Evolutionary conservation across 1,139 yeast species (phyloP).

Genomic region (Debaryomyces sp.): DNA sequence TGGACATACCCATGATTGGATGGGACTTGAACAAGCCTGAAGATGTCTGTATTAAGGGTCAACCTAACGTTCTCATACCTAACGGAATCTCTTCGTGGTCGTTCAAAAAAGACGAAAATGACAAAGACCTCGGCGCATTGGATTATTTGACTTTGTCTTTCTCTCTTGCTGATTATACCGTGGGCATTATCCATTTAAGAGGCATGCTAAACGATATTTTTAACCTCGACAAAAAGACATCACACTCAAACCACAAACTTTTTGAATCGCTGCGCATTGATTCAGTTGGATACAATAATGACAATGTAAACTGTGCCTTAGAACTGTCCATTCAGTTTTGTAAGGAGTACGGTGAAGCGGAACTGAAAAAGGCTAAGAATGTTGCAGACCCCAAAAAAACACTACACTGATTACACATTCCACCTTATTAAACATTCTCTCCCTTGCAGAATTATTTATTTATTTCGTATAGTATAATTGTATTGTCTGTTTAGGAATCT

Average conservation of each 20-base stretch:
- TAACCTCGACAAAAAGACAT: constrained; percentile 14
- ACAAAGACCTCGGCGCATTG: constrained; percentile 17
- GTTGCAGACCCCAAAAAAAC: background rate
- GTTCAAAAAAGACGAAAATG: constrained; percentile 9
- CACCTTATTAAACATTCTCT: background rate
- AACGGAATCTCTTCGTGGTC: constrained; percentile 42
- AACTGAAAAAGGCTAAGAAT: constrained; percentile 3
- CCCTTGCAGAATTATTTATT: background rate
- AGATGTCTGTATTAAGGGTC: constrained; percentile 28
- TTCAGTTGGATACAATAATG: constrained; percentile 23
- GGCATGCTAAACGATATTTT: constrained; percentile 28
- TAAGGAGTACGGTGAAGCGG: constrained; percentile 24
- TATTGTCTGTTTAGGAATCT: background rate
- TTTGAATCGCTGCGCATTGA: constrained; percentile 16
- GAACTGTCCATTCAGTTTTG: constrained; percentile 32
- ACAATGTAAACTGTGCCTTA: constrained; percentile 39
- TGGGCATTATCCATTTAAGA: constrained; percentile 32
- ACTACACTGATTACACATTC: background rate
- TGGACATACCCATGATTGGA: constrained; percentile 34
- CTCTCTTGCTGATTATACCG: constrained; percentile 39
- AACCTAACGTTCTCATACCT: constrained; percentile 38
- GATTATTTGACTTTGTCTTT: constrained; percentile 36
- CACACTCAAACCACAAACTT: constrained; percentile 19
- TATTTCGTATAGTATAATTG: background rate
- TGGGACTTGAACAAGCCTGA: constrained; percentile 30